Conservation (phyloP, 75 land plant species). For the Gnetum montanum region DNA sequence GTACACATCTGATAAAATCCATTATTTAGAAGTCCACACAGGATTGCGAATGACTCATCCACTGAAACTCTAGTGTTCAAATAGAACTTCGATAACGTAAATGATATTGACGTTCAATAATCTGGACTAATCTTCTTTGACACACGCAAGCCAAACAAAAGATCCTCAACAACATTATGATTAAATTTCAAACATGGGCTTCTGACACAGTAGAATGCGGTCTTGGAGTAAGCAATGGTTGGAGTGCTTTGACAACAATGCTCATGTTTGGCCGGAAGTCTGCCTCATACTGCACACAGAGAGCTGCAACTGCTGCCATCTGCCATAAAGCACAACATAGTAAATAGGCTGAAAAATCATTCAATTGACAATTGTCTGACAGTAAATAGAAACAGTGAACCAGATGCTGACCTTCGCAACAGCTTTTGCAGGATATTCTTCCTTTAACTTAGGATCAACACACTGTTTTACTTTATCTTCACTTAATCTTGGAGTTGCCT, state of each 20-base stretch:
- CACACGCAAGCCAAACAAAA: too few species aligned
- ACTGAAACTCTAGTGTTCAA: too few species aligned
- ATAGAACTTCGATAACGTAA: too few species aligned
- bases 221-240: conserved; percentile 36
- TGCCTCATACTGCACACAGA: conserved; percentile 63
- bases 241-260: conserved; percentile 61
- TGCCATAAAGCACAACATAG: too few species aligned
- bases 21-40: too few species aligned
- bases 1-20: too few species aligned
- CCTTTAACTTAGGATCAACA: conserved; percentile 59
- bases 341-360: background rate
- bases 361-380: background rate
- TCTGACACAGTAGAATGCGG: conserved; percentile 23
- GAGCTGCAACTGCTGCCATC: conserved; percentile 64
- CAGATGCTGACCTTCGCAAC: conserved; percentile 44
- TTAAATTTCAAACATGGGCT: conserved; percentile 4
- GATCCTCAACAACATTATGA: too few species aligned
- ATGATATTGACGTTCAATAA: too few species aligned
- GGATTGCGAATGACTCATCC: too few species aligned
- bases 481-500: conserved; percentile 70
- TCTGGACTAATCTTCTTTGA: too few species aligned
- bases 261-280: conserved; percentile 69
- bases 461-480: conserved; percentile 74
- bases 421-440: conserved; percentile 64
- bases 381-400: background rate